Base-by-base conservation (phyloP, 768 basidiomycete genomes). In the Boletus rubropictus region DNA sequence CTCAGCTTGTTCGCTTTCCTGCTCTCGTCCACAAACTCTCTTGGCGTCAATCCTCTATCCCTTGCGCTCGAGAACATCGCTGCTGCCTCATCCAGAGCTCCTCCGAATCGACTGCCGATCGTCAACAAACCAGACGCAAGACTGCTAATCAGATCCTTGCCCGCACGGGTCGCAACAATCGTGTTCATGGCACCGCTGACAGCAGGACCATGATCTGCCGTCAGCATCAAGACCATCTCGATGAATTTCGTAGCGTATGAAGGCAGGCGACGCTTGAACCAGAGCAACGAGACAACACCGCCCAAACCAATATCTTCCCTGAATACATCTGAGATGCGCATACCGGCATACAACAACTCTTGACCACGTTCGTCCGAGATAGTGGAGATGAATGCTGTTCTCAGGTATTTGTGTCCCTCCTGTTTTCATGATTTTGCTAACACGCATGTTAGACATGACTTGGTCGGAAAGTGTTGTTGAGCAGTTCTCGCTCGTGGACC, bases 171-270 rank as follows among this genome's bases (percentile, higher is more conserved):
- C 17, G 95, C 93, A 65, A 99, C 94, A 65, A 99, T 97, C 53
- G 95, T 96, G 78, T 96, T 99, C 95, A 99, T 99, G 18, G 95
- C 95, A 71, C 81, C 92, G 67, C 91, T 94, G n/a, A 96, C 92
- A 46, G 92, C 92, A 7, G 93, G 93, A 61, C 93, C 92, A 72
- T 98, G 95, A 69, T 99, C 95, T 53, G 95, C 95, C 11, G 95
- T 99, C 57, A 99, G 78, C 90, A 96, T 95, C 66, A 99, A 80
- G 44, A 97, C 93, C 96, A 98, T 99, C 77, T 99, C 95, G 67
- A 99, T 85, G 78, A 99, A 99, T 75, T 97, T 98, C 67, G 92
- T 84, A 39, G 94, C 95, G 78, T 87, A 95, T 39, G 83, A 72
- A 15, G 93, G 95, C 20, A 98, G 79, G 55, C 69, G 88, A 59